Base-by-base conservation (phyloP, 257 asterid species). In the Galeopsis tetrahit region DNA sequence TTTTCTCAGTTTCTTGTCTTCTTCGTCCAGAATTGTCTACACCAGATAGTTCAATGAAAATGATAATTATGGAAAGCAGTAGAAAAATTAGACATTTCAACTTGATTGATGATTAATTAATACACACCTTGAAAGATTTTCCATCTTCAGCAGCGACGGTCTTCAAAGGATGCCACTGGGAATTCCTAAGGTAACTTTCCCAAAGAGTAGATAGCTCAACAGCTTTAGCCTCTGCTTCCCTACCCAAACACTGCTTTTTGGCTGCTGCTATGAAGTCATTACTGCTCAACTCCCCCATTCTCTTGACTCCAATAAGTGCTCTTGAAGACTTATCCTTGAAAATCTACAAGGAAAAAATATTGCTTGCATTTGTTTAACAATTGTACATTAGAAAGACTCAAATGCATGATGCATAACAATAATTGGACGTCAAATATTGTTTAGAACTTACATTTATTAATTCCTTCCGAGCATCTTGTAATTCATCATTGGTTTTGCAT, bases 381-480 rank as follows among this genome's bases (percentile, higher is more conserved):
- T 46, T 5, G 56, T 21, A 14, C 8, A 49, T 49, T 10, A 43
- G 42, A 65, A 46, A 52, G n/a, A 38, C 38, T 55, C 74, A 69
- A 9, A 21, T 13, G 31, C 15, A 40, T 70, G 5, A 21, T 13
- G 43, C 15, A 56, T 70, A 39, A 42, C 43, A 36, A 35, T 38
- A 17, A 59, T 48, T 73, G 34, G 63, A 40, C 66, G n/a, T 62
- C 6, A 34, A 75, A 43, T 51, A 7, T 39, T 36, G 68, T 74
- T 66, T 39, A 69, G 66, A 39, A 48, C 86, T 85, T 92, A 92
- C 98, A 36, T 82, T 78, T 63, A 86, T 75, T 81, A 92, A 65
- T 71, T 88, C 96, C 78, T 82, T 92, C 44, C 93, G 87, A 61
- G 96, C 97, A 59, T 88, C 96, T 77, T 88, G 96, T 69, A 92